Base-by-base conservation (phyloP, 179 eudicot species). In the Monotropa hypopitys region DNA sequence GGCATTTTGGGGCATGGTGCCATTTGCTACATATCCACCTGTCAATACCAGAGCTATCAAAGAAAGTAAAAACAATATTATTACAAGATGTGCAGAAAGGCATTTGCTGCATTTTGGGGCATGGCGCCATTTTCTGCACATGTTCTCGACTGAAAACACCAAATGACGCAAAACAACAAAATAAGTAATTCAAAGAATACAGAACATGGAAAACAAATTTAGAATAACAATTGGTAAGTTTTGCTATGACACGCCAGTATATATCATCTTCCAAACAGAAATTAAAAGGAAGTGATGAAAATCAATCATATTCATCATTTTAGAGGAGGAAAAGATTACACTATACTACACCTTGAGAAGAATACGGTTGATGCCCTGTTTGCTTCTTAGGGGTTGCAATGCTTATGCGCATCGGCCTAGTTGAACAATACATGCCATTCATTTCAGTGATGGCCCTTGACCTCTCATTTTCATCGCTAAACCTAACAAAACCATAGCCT, bases 401-500 rank as follows among this genome's bases (percentile, higher is more conserved):
- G 82, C 98, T 97, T 78, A 91, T 90, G 4, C 99, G 90, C 99
- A 95, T 95, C 32, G 97, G 88, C 92, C 99, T 91, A 32, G 85
- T 85, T 23, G 99, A 93, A 78, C 99, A 95, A 66, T 87, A 87
- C 26, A 87, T 88, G 62, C 99, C 99, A 81, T 95, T 93, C 99
- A 95, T 95, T 69, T 95, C 98, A 79, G 86, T 85, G 97, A 95
- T 91, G 7, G 99, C 99, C 77, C 89, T 90, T 43, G 93, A 78
- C 84, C 95, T 91, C 84, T 95, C 99, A 77, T 32, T 81, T 70
- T 95, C 99, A 80, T 95, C 99, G 12, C 97, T 98, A 84, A 95
- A 95, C 76, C 99, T 91, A 16, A 95, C 99, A 85, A 95, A 95
- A 26, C 98, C 98, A 78, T 94, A 94, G 8, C 98, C 98, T 81